Evolutionary conservation across 2,329 filamentous ascomycete species (phyloP).

Genomic region (Juglanconis juglandina): DNA sequence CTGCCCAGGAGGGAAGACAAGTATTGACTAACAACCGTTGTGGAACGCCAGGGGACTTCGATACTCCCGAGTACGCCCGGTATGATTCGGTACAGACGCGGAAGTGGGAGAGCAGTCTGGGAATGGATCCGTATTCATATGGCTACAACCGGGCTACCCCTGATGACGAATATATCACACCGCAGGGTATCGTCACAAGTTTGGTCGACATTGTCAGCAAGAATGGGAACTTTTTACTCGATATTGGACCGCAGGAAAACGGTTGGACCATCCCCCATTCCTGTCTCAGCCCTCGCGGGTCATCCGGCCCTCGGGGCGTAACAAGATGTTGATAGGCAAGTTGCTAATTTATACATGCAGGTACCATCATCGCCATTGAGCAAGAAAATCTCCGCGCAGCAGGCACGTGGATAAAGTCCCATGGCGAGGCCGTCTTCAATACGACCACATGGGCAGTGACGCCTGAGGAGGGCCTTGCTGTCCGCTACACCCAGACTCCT

Average conservation of each 20-base stretch:
- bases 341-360: background rate
- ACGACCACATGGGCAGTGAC: conserved; percentile 52
- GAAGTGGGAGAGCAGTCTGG: conserved; percentile 22
- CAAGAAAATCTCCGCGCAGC: conserved; percentile 45
- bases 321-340: background rate
- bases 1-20: conserved; percentile 21
- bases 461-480: conserved; percentile 38
- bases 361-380: conserved; percentile 16
- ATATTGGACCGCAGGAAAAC: conserved; percentile 23
- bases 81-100: conserved; percentile 14
- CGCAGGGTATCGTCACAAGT: conserved; percentile 22
- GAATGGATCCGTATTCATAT: conserved; percentile 22
- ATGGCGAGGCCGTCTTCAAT: conserved; percentile 54
- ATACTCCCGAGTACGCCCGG: conserved; percentile 22
- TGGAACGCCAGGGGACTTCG: conserved; percentile 18
- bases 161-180: conserved; percentile 22
- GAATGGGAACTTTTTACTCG: conserved; percentile 29
- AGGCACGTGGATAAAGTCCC: conserved; percentile 50
- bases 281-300: too few species aligned
- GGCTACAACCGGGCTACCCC: conserved; percentile 21
- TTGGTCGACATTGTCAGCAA: conserved; percentile 29
- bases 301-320: too few species aligned
- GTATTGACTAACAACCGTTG: conserved; percentile 17
- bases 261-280: background rate
- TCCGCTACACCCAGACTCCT: conserved; percentile 49